These are phyloP conservation scores for Secale cereale DNA, from an alignment of 176 grass and related monocot species.

Conservation along the genomic window DNA sequence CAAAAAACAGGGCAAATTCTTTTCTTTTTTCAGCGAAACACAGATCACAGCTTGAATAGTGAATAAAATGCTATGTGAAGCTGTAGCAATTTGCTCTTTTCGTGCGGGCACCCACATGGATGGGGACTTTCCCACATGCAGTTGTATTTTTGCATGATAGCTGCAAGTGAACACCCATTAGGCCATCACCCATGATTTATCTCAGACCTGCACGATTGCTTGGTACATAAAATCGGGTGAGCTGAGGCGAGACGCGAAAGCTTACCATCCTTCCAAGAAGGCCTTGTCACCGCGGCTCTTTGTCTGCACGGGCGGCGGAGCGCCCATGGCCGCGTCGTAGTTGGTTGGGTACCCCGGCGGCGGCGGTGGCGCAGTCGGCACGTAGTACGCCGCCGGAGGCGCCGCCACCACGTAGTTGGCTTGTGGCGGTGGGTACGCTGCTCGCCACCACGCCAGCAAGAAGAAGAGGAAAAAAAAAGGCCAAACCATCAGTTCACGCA, in stretches of 20 bases:
- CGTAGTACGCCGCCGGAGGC: constrained; percentile 5
- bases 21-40: background rate
- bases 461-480: background rate
- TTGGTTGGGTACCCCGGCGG: constrained; percentile 45
- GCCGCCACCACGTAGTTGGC: constrained; percentile 13
- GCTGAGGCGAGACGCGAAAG: background rate
- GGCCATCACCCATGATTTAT: no score
- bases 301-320: constrained; percentile 26
- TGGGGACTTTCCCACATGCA: no score
- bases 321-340: constrained; percentile 26
- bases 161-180: no score
- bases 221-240: background rate
- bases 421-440: constrained; percentile 39
- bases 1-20: no score
- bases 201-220: no score
- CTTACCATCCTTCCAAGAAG: constrained; percentile 73
- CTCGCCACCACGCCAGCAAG: background rate
- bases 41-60: background rate
- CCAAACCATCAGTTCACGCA: background rate
- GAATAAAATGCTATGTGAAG: background rate
- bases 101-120: no score
- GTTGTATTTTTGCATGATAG: no score
- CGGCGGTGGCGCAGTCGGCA: constrained; percentile 2
- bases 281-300: constrained; percentile 56
- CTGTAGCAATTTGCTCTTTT: background rate